Evolutionary conservation across 192 early-diverging fungal species (phyloP).

Genomic region (Linnemannia elongata): DNA sequence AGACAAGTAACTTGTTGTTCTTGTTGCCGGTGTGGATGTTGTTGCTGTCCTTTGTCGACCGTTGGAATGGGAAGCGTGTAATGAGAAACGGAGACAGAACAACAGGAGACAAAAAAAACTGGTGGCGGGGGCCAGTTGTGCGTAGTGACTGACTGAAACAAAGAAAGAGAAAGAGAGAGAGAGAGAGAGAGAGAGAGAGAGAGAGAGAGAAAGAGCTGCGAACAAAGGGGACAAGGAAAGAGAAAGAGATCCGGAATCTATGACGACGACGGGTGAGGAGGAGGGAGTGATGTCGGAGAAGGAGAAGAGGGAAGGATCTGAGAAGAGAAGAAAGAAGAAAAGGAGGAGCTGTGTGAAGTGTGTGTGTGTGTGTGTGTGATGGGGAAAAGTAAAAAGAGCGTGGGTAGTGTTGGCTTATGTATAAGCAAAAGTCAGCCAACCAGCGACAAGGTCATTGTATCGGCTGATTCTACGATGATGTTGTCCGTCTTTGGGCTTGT

Average conservation of each 20-base stretch:
- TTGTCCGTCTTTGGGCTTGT: too few species aligned
- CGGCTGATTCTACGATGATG: too few species aligned
- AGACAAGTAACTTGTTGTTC: not conserved
- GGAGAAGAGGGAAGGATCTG: not conserved
- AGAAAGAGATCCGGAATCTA: not conserved
- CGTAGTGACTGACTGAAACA: too few species aligned
- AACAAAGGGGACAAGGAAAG: not conserved
- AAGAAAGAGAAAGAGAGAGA: not conserved
- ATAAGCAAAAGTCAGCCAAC: not conserved
- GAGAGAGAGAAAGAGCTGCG: not conserved
- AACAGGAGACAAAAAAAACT: not conserved
- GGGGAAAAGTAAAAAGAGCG: not conserved
- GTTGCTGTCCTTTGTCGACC: not conserved
- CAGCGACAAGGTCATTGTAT: not conserved
- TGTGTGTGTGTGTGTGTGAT: too few species aligned
- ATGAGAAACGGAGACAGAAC: not conserved
- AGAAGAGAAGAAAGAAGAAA: not conserved
- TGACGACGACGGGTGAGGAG: not conserved
- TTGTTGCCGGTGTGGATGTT: not conserved
- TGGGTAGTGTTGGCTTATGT: not conserved
- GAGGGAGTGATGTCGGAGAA: not conserved
- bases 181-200: not conserved
- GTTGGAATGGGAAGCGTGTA: not conserved
- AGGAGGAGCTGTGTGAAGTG: not conserved
- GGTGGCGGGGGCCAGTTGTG: too few species aligned